Base-by-base conservation (phyloP, 2,329 filamentous ascomycete species). In the Colletotrichum liriopes region DNA sequence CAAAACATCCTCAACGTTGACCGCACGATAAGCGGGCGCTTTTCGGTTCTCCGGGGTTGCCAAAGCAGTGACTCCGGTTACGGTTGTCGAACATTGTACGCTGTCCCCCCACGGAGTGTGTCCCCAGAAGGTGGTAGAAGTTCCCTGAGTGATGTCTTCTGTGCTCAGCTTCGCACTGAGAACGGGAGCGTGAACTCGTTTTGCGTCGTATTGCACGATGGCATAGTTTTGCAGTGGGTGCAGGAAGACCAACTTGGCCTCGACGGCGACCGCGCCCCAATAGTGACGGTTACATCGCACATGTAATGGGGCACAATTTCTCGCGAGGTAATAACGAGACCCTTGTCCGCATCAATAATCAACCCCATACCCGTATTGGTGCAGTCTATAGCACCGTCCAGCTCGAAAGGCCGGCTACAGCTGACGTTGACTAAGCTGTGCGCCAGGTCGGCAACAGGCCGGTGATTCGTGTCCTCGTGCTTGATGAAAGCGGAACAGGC, bases 201-300 rank as follows among this genome's bases (percentile, higher is more conserved):
- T 91, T 1, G 96, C 94, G 80, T 99, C 95, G 81, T 99, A 99
- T 83, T 97, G 93, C 77, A 99, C 90, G 78, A 99, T 93, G 75
- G 93, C 94, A 81, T 98, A 99, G 82, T 99, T 99, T 81, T 98
- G 96, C 65, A 98, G 86, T 20, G 96, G 96, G 79, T 99, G 96
- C 81, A 99, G 86, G 86, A 99, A 99, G 20, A 98, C 89, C 5
- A 99, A 93, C 83, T 97, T 98, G 77, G 93, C 96, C 76, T 95
- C 93, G 14, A 98, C 93, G 66, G 98, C 94, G 78, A 99, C 94
- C 3, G 95, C 98, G 81, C 98, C 96, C 29, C 96, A 77, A 99
- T 97, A 18, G 96, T 98, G 77, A 99, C 90, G 56, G 93, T 94
- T 76, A 99, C 97, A 79, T 99, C 96, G 83, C 96, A 98, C 41